A percentile compares a stretch with the other conserved stretches of the same genome.
Conservation (phyloP, 129 eudicot genomes). For the Helianthus tuberosus region DNA sequence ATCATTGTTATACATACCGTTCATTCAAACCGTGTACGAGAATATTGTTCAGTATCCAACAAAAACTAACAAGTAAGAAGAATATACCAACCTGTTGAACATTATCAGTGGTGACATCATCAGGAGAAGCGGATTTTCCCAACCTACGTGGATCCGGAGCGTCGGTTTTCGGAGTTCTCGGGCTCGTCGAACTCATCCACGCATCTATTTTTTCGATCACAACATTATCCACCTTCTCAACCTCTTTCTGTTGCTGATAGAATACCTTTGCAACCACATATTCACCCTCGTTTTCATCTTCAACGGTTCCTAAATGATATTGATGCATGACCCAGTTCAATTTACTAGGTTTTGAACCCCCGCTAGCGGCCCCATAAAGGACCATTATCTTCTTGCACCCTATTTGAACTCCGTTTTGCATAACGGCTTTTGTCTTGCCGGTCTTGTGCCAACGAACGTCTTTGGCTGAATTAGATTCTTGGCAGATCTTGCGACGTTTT, state of each 20-base stretch:
- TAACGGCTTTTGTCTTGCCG: conserved; percentile 77
- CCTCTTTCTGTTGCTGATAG: conserved; percentile 65
- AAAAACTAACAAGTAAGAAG: neutral
- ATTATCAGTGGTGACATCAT: conserved; percentile 40
- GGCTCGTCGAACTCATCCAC: conserved; percentile 41
- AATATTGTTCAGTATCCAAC: no score
- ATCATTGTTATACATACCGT: no score
- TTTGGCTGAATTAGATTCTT: conserved; percentile 32
- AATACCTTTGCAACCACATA: conserved; percentile 81
- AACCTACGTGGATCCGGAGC: conserved; percentile 64
- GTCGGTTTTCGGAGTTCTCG: conserved; percentile 67
- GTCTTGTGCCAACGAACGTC: conserved; percentile 97
- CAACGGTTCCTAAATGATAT: conserved; percentile 72
- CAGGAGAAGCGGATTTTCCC: conserved; percentile 43
- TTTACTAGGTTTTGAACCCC: conserved; percentile 62
- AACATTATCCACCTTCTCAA: conserved; percentile 36
- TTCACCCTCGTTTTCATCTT: conserved; percentile 84
- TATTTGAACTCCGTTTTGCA: conserved; percentile 60
- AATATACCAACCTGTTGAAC: conserved; percentile 45
- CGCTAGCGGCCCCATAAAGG: conserved; percentile 51
- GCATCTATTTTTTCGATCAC: conserved; percentile 41
- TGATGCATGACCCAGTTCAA: conserved; percentile 96
- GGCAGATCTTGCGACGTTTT: conserved; percentile 79
- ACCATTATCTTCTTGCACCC: conserved; percentile 96
- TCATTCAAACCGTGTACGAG: no score